Evolutionary conservation across 495 filamentous ascomycete species (phyloP), one percentile per base, ranked within the genome.

Genomic region (Penicillium lividum): DNA sequence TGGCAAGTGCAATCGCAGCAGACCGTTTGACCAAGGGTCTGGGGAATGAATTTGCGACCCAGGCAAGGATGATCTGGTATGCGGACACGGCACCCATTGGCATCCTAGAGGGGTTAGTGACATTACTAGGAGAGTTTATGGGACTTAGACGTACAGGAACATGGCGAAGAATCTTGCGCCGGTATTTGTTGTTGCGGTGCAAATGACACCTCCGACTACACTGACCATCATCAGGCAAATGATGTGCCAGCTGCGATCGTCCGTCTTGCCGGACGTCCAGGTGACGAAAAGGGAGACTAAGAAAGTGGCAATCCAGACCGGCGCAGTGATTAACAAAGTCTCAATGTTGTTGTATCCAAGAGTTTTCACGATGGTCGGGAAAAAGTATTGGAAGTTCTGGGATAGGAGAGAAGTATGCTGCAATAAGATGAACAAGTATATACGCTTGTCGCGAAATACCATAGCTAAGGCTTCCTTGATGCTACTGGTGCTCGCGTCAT

Each of bases 1-100:
- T 94, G 67, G 90, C 90, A 51, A 86, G 77, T 8, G 90, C 90
- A 10, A 93, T 77, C 0, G 88, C 88, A 9, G 68, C 65, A 29
- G 68, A 69, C n/a, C 68, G 63, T 54, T 95, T 95, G 15, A 89
- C 87, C 1, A 89, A 84, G 1, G 90, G 90, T 6, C 91, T 82
- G 11, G 90, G 88, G 56, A 93, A 83, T 1, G 85, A 86, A 68
- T 92, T 92, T 45, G 80, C 84, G 47, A 93, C 90, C 89, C 89
- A 94, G 2, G 85, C 85, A 11, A 93, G 77, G 46, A 74, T 74
- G 44, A 74, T 74, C 51, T 72, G 71, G 44, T 72, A 70, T 6
- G 81, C 82, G 0, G 92, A 88, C 0, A 90, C 89, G 46, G 87
- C 92, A 11, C 84, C 88, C 58, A 77, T 74, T 30, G 79, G 77